Percentiles rank a stretch among this genome's conserved stretches.
These are phyloP conservation scores for Tricladium varicosporioides DNA, from an alignment of 2,329 filamentous ascomycete genomes.

Conservation along the genomic window DNA sequence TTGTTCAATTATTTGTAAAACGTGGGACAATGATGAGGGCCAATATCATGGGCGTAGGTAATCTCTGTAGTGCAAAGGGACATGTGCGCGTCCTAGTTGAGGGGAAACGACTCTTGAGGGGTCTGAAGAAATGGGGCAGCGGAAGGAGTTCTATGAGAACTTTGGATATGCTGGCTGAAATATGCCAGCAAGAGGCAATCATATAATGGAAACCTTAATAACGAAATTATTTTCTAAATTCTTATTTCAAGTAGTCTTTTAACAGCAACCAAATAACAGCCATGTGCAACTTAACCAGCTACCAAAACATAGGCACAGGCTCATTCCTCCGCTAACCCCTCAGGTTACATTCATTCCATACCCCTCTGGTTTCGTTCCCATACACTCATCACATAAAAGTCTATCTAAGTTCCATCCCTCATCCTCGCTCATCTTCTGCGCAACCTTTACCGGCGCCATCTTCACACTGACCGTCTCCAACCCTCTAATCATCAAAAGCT, in stretches of 20 bases:
- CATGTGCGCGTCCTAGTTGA: constrained; percentile 38
- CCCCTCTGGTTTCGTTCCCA: too few species aligned
- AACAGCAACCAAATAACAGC: too few species aligned
- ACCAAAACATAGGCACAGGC: too few species aligned
- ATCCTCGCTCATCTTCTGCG: background rate
- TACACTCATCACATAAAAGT: too few species aligned
- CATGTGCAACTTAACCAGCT: too few species aligned
- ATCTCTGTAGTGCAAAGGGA: constrained; percentile 41
- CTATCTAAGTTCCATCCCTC: too few species aligned
- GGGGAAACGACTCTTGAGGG: constrained; percentile 38
- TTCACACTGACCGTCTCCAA: background rate
- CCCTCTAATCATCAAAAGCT: background rate
- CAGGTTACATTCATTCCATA: too few species aligned
- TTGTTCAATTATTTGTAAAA: constrained; percentile 54
- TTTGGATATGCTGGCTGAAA: constrained; percentile 34
- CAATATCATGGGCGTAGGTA: constrained; percentile 51
- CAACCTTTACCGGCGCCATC: background rate
- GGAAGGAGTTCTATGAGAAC: constrained; percentile 9
- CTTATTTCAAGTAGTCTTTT: too few species aligned
- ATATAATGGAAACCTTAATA: too few species aligned
- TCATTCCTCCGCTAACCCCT: too few species aligned
- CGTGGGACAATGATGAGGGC: constrained; percentile 48
- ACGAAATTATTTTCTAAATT: too few species aligned
- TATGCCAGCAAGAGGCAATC: background rate
- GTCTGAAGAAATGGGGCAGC: constrained; percentile 24